phyloP scores from a whole-genome alignment of 805 yeast species.

The Alloascoidea hylecoeti region DNA sequence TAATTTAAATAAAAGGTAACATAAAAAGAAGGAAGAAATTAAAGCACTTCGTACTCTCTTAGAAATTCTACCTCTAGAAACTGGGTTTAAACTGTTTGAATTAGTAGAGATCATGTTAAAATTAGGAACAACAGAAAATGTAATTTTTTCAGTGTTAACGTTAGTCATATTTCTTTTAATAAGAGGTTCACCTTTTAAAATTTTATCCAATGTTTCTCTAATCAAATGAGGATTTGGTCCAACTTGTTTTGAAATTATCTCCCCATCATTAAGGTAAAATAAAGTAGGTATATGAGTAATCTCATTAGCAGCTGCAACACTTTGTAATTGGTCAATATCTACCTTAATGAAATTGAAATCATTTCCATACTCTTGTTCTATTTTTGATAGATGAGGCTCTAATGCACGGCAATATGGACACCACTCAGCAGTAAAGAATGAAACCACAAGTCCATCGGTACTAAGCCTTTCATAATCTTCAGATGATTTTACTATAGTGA shows the following conservation, averaged over 20 bases:
- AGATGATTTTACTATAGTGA: not conserved
- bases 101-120: too few relatives aligned
- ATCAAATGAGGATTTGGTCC: not conserved
- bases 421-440: not conserved
- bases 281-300: not conserved
- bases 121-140: too few relatives aligned
- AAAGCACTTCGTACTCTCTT: too few relatives aligned
- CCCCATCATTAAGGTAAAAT: not conserved
- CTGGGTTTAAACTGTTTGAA: too few relatives aligned
- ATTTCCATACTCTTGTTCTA: not conserved
- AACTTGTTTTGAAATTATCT: not conserved
- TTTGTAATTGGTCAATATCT: not conserved
- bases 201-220: not conserved
- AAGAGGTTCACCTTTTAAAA: too few relatives aligned
- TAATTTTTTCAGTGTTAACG: too few relatives aligned
- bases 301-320: not conserved
- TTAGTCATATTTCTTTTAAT: too few relatives aligned
- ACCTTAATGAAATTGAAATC: not conserved
- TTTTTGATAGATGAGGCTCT: not conserved
- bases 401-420: not conserved
- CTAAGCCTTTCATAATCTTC: not conserved
- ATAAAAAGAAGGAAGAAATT: too few relatives aligned
- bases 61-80: too few relatives aligned
- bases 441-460: conserved; percentile 16
- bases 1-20: too few relatives aligned